Evolutionary conservation across 306 rosid genomes (phyloP).

Genomic region (Lathyrus tuberosus): DNA sequence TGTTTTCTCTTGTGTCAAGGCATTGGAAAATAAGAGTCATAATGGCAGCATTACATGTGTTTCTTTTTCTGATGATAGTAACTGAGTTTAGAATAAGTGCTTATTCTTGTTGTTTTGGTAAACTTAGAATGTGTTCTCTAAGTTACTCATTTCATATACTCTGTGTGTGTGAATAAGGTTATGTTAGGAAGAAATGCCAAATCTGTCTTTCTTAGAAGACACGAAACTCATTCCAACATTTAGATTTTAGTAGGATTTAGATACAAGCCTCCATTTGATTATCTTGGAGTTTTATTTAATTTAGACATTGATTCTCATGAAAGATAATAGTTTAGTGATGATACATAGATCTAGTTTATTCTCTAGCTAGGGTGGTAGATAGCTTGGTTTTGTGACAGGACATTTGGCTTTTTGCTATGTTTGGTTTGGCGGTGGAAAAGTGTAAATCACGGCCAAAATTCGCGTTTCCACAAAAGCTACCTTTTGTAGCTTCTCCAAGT

Average conservation of each 20-base stretch:
- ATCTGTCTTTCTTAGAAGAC: not conserved
- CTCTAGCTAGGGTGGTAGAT: not conserved
- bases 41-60: not conserved
- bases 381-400: not conserved
- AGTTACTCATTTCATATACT: not conserved
- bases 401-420: not conserved
- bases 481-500: too few relatives aligned
- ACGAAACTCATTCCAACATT: not conserved
- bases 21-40: conserved; percentile 4
- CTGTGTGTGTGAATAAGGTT: not conserved
- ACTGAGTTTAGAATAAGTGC: conserved; percentile 1
- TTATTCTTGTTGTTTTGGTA: conserved; percentile 15
- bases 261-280: not conserved
- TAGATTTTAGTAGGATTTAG: not conserved
- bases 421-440: too few relatives aligned
- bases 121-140: not conserved
- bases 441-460: too few relatives aligned
- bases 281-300: not conserved
- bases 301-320: conserved; percentile 4
- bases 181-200: not conserved
- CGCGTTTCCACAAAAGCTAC: too few relatives aligned
- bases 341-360: not conserved
- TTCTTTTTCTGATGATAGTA: conserved; percentile 10
- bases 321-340: not conserved
- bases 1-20: not conserved